These are phyloP conservation scores for Malus hybrid DNA, from an alignment of 331 rosid genomes.

Conservation along the genomic window DNA sequence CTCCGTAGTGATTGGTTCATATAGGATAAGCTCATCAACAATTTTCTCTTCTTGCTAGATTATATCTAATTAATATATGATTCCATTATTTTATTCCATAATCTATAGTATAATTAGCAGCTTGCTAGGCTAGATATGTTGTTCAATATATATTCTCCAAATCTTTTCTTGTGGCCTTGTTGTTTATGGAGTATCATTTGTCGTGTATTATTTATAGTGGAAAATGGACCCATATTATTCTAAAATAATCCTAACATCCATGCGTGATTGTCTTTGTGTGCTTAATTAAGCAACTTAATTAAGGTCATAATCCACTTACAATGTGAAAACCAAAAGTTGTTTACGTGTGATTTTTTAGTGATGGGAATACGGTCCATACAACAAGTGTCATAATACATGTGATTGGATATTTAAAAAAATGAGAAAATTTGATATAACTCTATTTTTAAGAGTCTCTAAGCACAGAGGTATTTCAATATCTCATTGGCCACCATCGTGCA, in stretches of 20 bases:
- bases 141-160: constrained; percentile 16
- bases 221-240: constrained; percentile 1
- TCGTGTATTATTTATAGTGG: background rate
- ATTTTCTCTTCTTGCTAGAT: background rate
- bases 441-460: too few species aligned
- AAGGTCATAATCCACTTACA: constrained; percentile 29
- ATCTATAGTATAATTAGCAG: background rate
- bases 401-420: too few species aligned
- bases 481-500: too few species aligned
- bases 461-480: too few species aligned
- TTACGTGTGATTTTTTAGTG: background rate
- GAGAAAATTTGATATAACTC: too few species aligned
- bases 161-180: constrained; percentile 12
- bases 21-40: constrained; percentile 41
- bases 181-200: constrained; percentile 9
- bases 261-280: constrained; percentile 5
- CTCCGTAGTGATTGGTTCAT: constrained; percentile 21
- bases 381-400: too few species aligned
- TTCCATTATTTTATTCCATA: background rate
- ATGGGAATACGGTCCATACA: too few species aligned
- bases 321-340: constrained; percentile 15
- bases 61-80: background rate
- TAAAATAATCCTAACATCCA: constrained; percentile 16
- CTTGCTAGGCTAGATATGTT: background rate
- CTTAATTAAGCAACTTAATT: constrained; percentile 1